These are phyloP conservation scores for Aspergillus persii DNA, from an alignment of 2,329 filamentous ascomycete species.

Conservation along the genomic window DNA sequence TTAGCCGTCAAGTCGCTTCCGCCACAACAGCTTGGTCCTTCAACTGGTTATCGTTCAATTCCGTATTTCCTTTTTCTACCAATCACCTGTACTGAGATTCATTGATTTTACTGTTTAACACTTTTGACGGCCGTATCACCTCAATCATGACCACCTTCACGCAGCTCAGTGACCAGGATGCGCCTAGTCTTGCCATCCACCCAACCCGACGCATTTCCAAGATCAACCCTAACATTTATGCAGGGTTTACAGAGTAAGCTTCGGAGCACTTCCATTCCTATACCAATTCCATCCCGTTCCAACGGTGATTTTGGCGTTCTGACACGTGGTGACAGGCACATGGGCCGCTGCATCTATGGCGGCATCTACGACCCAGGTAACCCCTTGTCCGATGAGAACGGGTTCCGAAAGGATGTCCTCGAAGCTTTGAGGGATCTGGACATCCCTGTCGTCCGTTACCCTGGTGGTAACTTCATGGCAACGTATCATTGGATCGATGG, in stretches of 20 bases:
- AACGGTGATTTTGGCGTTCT: constrained; percentile 3
- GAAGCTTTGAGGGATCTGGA: constrained; percentile 70
- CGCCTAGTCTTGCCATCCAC: constrained; percentile 65
- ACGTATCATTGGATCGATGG: constrained; percentile 86
- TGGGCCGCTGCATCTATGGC: constrained; percentile 85
- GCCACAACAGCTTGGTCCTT: constrained; percentile 1
- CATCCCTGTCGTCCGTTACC: constrained; percentile 75
- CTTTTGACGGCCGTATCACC: not conserved
- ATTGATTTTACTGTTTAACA: not conserved
- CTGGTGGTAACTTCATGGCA: constrained; percentile 79
- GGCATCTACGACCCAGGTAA: constrained; percentile 79
- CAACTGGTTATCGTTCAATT: not conserved
- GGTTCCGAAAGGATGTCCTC: constrained; percentile 77
- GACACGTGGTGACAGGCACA: constrained; percentile 58
- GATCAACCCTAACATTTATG: constrained; percentile 79
- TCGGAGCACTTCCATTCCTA: not conserved
- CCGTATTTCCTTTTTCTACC: constrained; percentile 2
- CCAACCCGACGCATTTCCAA: constrained; percentile 64
- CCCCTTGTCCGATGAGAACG: constrained; percentile 68
- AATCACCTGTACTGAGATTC: constrained; percentile 2
- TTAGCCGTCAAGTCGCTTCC: constrained; percentile 16
- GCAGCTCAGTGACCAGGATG: constrained; percentile 59
- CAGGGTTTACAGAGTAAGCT: constrained; percentile 76
- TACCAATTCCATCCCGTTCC: not conserved
- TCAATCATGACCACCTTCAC: constrained; percentile 69